Percentiles rank a stretch among this genome's conserved stretches.
Conservation (phyloP, 2,329 filamentous ascomycete genomes). For the Botryotinia convoluta region DNA sequence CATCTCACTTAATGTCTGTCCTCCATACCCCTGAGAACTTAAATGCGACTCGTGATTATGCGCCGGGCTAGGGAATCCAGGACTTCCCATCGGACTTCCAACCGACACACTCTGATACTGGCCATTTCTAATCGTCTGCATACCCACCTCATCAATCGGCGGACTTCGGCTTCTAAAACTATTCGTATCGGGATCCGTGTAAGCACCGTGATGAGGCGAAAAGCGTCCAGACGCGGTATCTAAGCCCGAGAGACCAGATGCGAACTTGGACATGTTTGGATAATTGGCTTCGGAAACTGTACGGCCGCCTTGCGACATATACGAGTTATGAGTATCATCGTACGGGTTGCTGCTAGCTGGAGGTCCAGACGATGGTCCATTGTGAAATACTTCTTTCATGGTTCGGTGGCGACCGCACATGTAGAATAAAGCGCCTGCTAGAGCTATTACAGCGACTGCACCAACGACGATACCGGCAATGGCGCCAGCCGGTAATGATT, state of each 20-base stretch:
- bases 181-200: slow-evolving; percentile 14
- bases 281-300: slow-evolving; percentile 30
- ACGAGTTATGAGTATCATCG: slow-evolving; percentile 25
- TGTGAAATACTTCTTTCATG: slow-evolving; percentile 21
- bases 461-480: slow-evolving; percentile 61
- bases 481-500: slow-evolving; percentile 45
- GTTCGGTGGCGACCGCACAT: slow-evolving; percentile 41
- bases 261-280: slow-evolving; percentile 28
- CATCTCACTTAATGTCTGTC: slow-evolving; percentile 2
- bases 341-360: slow-evolving; percentile 9
- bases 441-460: slow-evolving; percentile 40
- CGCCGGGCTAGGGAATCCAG: slow-evolving; percentile 15
- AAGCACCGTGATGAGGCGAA: slow-evolving; percentile 13
- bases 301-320: slow-evolving; percentile 23
- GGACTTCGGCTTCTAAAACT: slow-evolving; percentile 20
- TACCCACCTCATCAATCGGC: slow-evolving; percentile 13
- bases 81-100: slow-evolving; percentile 12
- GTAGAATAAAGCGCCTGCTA: slow-evolving; percentile 47
- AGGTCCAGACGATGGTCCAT: not conserved
- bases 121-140: slow-evolving; percentile 16
- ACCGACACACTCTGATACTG: slow-evolving; percentile 18
- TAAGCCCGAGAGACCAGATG: not conserved
- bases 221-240: slow-evolving; percentile 13
- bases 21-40: not conserved
- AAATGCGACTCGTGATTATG: not conserved